Percentiles rank a stretch among this genome's conserved stretches.
Evolutionary conservation across 2,329 filamentous ascomycete species (phyloP).

Genomic region (Colletotrichum sp.): DNA sequence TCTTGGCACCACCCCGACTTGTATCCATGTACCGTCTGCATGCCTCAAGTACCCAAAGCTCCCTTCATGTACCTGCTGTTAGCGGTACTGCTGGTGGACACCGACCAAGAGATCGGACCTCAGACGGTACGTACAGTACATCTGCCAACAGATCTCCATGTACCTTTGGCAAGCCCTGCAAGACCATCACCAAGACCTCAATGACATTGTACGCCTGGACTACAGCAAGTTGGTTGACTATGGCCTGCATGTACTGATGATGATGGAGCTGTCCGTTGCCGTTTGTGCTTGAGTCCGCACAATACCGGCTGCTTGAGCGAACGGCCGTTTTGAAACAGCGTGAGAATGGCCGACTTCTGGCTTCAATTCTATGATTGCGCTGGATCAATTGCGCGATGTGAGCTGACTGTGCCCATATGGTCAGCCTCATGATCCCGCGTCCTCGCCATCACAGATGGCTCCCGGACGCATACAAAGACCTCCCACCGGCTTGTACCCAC

Average conservation of each 20-base stretch:
- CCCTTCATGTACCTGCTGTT: slow-evolving; percentile 13
- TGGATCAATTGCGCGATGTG: not conserved
- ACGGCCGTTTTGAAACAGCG: not conserved
- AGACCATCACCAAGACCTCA: not conserved
- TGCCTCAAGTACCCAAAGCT: slow-evolving; percentile 7
- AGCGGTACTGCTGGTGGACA: slow-evolving; percentile 18
- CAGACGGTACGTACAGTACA: slow-evolving; percentile 17
- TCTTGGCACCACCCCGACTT: not conserved
- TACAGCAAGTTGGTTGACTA: not conserved
- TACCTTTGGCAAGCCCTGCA: not conserved
- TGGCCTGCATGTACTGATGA: not conserved
- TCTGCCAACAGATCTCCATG: not conserved
- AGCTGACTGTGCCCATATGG: not conserved
- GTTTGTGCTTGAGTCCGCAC: not conserved
- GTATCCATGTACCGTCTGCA: slow-evolving; percentile 9
- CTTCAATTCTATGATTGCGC: not conserved
- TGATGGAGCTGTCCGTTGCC: not conserved
- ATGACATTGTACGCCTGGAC: not conserved
- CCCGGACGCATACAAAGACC: not conserved
- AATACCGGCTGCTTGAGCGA: not conserved
- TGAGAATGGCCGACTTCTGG: not conserved
- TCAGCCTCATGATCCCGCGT: not conserved
- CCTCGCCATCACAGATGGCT: not conserved
- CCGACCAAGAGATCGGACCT: slow-evolving; percentile 9
- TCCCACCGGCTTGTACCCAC: not conserved